Percentiles rank a stretch among this genome's conserved stretches.
These are phyloP conservation scores for Cladochytrium replicatum DNA, from an alignment of 192 early-diverging fungal species.

Conservation along the genomic window DNA sequence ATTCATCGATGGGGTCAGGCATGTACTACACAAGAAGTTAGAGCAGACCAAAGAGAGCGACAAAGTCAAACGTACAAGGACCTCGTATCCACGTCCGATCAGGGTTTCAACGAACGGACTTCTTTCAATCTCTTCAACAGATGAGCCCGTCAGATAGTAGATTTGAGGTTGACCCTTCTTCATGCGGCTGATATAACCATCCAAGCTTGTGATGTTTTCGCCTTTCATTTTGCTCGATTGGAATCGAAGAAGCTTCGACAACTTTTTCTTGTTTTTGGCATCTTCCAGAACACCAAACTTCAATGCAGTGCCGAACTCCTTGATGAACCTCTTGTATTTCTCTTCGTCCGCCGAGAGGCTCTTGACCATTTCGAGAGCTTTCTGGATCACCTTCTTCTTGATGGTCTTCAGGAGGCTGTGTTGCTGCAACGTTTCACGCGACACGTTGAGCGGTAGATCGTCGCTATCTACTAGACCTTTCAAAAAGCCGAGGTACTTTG, in stretches of 20 bases:
- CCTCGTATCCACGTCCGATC: constrained; percentile 79
- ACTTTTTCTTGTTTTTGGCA: constrained; percentile 48
- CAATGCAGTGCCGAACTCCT: constrained; percentile 61
- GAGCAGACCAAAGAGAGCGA: constrained; percentile 64
- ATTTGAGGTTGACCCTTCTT: constrained; percentile 84
- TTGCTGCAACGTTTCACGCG: constrained; percentile 93
- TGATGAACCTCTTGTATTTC: constrained; percentile 50
- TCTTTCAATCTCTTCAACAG: constrained; percentile 55
- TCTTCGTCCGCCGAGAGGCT: constrained; percentile 43
- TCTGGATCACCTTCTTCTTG: constrained; percentile 79
- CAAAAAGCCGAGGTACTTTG: constrained; percentile 86
- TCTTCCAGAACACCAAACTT: constrained; percentile 91
- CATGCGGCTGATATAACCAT: constrained; percentile 80
- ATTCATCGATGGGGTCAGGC: constrained; percentile 48
- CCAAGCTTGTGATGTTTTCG: constrained; percentile 46
- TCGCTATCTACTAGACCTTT: constrained; percentile 92
- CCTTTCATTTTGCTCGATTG: constrained; percentile 13
- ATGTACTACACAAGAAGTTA: constrained; percentile 70
- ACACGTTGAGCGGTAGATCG: constrained; percentile 96
- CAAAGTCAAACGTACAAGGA: constrained; percentile 56
- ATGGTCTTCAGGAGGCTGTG: constrained; percentile 70
- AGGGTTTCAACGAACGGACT: constrained; percentile 91
- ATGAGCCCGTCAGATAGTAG: constrained; percentile 70
- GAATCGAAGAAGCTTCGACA: constrained; percentile 78
- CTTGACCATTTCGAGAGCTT: constrained; percentile 71